Evolutionary conservation across 2,329 filamentous ascomycete genomes (phyloP), one percentile per base, ranked within the genome.

Genomic region (Microdochium bolleyi): DNA sequence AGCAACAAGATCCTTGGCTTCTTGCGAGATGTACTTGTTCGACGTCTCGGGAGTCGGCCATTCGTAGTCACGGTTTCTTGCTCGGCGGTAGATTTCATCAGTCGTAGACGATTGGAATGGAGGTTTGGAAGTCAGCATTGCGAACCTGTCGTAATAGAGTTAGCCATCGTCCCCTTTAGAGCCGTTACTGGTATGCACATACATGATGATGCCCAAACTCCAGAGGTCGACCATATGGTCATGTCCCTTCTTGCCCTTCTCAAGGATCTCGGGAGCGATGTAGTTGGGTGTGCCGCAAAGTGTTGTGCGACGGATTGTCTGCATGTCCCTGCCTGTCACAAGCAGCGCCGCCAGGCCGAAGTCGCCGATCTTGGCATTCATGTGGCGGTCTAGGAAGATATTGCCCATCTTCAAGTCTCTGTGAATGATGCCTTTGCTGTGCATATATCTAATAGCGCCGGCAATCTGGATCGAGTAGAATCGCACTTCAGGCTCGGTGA

Each of bases 161-260:
- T 57, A 56, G 52, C 55, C 32, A 56, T 16, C 22, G 24, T 49
- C 24, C 48, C 48, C 34, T 37, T 48, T 14, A 9, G 49, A 30
- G 32, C 27, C 27, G 11, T 11, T 30, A 24, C 30, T 25, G 32
- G 4, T 8, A n/a, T 44, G 24, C 10, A 11, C 16, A 49, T 74
- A 92, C 85, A 95, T 91, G 67, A 99, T 99, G 60, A 99, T 94
- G 21, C 95, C 94, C 65, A 99, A 78, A 48, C 92, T 96, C 95
- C 95, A 99, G 53, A 99, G 89, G 67, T 99, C 94, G 3, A 99
- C 94, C 76, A 95, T 96, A 66, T 97, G 92, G 60, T 96, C 94
- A 67, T 99, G 94, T 0, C 94, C 94, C 62, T 92, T 90, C 65
- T 89, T 94, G 32, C 88, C 89, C 75, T 94, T 96, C 64, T 96